A percentile compares a stretch with the other conserved stretches of the same genome.
phyloP scores from a whole-genome alignment of 139 green algal genomes.

The Pseudopediastrum boryanum region DNA sequence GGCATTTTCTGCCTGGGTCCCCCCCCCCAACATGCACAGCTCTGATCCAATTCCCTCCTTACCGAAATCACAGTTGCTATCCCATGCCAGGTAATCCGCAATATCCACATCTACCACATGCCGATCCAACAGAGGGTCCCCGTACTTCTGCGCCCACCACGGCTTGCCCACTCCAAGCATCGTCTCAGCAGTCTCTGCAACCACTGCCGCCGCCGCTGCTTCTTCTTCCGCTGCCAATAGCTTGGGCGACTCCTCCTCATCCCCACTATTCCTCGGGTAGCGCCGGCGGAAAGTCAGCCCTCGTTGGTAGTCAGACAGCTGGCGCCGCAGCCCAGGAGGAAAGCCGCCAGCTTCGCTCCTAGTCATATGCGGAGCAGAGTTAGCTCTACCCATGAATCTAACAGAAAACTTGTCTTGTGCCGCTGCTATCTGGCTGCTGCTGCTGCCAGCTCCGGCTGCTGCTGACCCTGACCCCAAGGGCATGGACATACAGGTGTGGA shows the following conservation, averaged over 20 bases:
- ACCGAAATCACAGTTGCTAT: no score
- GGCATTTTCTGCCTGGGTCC: no score
- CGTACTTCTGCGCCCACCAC: slow-evolving; percentile 22
- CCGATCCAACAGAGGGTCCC: slow-evolving; percentile 33
- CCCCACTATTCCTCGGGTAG: not conserved
- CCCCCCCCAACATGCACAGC: no score
- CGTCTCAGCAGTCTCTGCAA: no score
- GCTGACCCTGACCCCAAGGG: not conserved
- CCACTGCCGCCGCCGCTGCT: not conserved
- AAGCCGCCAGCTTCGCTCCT: not conserved
- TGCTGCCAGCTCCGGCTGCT: not conserved
- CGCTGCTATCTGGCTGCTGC: not conserved
- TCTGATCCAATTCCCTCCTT: no score
- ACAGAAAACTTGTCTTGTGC: slow-evolving; percentile 27
- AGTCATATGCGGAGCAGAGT: no score
- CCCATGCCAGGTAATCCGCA: slow-evolving; percentile 21
- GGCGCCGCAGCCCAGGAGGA: not conserved
- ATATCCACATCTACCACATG: slow-evolving; percentile 32
- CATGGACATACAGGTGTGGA: no score
- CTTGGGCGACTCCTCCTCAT: not conserved
- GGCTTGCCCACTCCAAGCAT: not conserved
- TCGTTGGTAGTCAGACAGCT: not conserved
- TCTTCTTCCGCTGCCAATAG: not conserved
- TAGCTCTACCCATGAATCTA: no score
- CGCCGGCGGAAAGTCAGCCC: not conserved